phyloP scores from a whole-genome alignment of 441 rosid species.

The Lagerstroemia fauriei region DNA sequence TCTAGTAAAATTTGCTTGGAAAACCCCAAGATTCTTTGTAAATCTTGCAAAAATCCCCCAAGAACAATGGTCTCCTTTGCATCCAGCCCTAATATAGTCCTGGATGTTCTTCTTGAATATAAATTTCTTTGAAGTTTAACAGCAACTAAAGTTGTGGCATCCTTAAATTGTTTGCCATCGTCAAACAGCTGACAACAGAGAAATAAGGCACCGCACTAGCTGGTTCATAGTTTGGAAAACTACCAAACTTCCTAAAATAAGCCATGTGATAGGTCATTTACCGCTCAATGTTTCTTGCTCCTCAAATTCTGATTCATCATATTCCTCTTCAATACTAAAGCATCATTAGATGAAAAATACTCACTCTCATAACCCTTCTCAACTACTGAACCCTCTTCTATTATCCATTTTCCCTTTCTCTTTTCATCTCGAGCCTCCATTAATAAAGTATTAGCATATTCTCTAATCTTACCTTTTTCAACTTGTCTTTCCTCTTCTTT shows the following conservation, averaged over 20 bases:
- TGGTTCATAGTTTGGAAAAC: not conserved
- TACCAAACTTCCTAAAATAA: not conserved
- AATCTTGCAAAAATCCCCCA: not conserved
- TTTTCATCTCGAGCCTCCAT: too few relatives aligned
- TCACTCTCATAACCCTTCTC: not conserved
- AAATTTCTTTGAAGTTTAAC: not conserved
- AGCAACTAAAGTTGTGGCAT: not conserved
- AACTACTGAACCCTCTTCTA: not conserved
- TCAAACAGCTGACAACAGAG: not conserved
- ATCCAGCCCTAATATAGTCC: not conserved
- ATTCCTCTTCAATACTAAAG: not conserved
- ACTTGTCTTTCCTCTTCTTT: not conserved
- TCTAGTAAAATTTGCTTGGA: not conserved
- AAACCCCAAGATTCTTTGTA: not conserved
- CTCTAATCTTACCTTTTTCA: not conserved
- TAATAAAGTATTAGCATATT: too few relatives aligned
- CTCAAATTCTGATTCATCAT: not conserved
- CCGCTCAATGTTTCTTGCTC: not conserved
- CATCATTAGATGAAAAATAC: not conserved
- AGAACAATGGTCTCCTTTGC: not conserved
- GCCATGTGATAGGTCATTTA: not conserved
- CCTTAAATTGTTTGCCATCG: not conserved
- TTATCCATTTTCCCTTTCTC: too few relatives aligned
- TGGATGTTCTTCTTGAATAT: too few relatives aligned
- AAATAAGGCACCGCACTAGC: not conserved